Base-by-base conservation (phyloP, 2,329 filamentous ascomycete species). In the Venturia effusa region DNA sequence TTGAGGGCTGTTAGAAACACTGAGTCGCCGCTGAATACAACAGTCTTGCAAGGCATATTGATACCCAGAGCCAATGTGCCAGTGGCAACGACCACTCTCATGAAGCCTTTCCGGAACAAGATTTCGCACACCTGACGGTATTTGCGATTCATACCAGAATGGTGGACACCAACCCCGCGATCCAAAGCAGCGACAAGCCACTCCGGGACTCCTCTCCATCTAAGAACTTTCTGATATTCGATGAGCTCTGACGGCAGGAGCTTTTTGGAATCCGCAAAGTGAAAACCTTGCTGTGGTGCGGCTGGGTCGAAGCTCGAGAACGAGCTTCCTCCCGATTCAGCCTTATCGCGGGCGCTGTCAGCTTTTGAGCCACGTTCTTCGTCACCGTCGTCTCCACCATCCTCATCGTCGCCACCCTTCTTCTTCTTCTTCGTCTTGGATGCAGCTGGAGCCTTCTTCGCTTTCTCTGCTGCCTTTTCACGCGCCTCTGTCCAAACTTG, bases 21-120 rank as follows among this genome's bases (percentile, higher is more conserved):
- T 0, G 86, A 89, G 71, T 92, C 88, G 0, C 88, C 88, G 19
- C 80, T 81, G 72, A 93, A 93, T 1, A 91, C 84, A 0, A 92
- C 88, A 0, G 89, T 93, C 72, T 89, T 90, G 72, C 88, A 92
- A 11, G 89, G 89, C 48, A 64, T 65, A 69, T 90, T 93, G 76
- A 93, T 88, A 77, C 89, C 89, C 5, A 92, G 77, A 1, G 87
- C 87, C 27, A 92, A 79, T 0, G 88, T 92, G 0, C 88, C 89
- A 1, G 89, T 92, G 0, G 89, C 88, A 32, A 92, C 80, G 34
- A 92, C 84, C 0, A 88, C 85, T 8, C 83, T 81, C 48, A 92
- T 74, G 70, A 83, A 92, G 0, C 88, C 87, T 71, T 83, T 87
- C 10, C 89, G 82, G 75, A 91, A 92, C 8, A 91, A 75, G 65